Base-by-base conservation (phyloP, 2,329 filamentous ascomycete genomes). In the Raffaelea albimanens region DNA sequence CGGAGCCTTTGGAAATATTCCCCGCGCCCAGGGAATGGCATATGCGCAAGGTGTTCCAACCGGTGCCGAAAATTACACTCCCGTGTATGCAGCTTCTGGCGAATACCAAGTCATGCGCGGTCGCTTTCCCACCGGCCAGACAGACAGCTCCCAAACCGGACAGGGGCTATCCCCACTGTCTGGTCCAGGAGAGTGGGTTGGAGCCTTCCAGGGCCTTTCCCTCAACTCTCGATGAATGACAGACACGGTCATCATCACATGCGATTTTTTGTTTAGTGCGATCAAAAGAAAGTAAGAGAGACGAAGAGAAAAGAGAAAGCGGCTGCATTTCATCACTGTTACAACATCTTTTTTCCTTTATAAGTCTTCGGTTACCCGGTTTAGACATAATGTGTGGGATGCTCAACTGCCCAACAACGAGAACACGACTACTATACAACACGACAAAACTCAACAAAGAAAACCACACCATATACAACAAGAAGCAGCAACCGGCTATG, bases 201-300 rank as follows among this genome's bases (percentile, higher is more conserved):
- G 69, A 46, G 65, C 73, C 5, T 87, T 87, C 61, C 83, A 88
- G 61, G 78, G 83, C 10, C 67, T 89, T 18, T 89, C 85, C 2
- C 73, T 89, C 53, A 85, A 85, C 58, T 42, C 44, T 29, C 49
- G 52, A 22, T 55, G 49, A 19, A 21, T 20, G 39, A 41, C 10
- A 9, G 11, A 16, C 9, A n/a, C n/a, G n/a, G 13, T 16, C 22
- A 29, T 18, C 40, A n/a, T 25, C n/a, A n/a, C n/a, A n/a, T 20
- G 11, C 20, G 8, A 18, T 23, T 14, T 18, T 31, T 11, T 33
- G 11, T 9, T 36, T 44, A 10, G 8, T 21, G 42, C 7, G 18
- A 9, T 16, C 13, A 44, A 44, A n/a, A 44, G 11, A 34, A 44
- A 36, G 29, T 14, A 43, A n/a, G 11, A 40, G 21, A 29, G 25